phyloP scores from a whole-genome alignment of 2,329 filamentous ascomycete species.

The Rutstroemia sp. region DNA sequence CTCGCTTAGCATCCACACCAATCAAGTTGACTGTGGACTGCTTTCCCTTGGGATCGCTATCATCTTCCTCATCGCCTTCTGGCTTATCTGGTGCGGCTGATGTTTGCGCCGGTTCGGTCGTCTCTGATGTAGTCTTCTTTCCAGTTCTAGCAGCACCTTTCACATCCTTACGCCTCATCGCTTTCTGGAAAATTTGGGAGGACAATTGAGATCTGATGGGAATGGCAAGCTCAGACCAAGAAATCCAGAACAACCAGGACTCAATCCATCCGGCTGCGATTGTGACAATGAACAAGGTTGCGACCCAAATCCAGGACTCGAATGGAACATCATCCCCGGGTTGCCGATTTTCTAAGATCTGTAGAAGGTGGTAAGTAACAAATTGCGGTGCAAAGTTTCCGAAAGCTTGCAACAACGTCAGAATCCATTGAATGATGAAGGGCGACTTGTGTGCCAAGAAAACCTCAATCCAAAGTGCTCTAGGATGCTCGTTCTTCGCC shows the following conservation, averaged over 20 bases:
- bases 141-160: conserved; percentile 50
- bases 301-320: conserved; percentile 61
- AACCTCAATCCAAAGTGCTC: conserved; percentile 53
- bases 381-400: conserved; percentile 61
- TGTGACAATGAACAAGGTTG: conserved; percentile 53
- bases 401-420: conserved; percentile 36
- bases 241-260: conserved; percentile 59
- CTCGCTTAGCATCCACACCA: conserved; percentile 64
- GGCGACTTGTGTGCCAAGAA: conserved; percentile 47
- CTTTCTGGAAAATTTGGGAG: conserved; percentile 68
- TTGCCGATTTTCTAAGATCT: conserved; percentile 50
- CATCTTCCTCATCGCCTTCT: conserved; percentile 33
- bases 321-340: conserved; percentile 38
- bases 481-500: conserved; percentile 38
- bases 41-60: conserved; percentile 48
- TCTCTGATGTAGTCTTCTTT: conserved; percentile 27
- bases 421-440: conserved; percentile 50
- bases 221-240: conserved; percentile 53
- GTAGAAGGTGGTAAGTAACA: conserved; percentile 58
- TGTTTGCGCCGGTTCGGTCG: conserved; percentile 19
- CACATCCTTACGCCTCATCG: conserved; percentile 69
- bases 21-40: conserved; percentile 73
- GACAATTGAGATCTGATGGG: conserved; percentile 64
- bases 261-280: conserved; percentile 50
- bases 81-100: conserved; percentile 22